These are phyloP conservation scores for Selaginella tamariscina DNA, from an alignment of 75 land plant genomes.

Conservation along the genomic window DNA sequence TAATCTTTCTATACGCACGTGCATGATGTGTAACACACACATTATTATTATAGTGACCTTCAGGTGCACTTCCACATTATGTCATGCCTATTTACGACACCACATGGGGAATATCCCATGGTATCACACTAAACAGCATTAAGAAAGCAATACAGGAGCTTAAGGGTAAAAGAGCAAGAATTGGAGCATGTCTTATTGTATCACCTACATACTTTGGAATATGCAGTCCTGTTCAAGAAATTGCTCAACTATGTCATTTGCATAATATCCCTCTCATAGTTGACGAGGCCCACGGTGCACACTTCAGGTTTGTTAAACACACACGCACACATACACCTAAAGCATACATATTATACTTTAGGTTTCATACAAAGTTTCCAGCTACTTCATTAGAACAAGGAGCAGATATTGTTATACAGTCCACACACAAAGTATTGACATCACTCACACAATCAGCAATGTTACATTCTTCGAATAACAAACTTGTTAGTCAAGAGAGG, in stretches of 20 bases:
- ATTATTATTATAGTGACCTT: too few species aligned
- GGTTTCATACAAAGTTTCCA: conserved; percentile 66
- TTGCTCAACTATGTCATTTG: conserved; percentile 48
- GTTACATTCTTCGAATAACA: conserved; percentile 60
- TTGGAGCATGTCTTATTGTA: conserved; percentile 67
- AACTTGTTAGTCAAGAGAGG: conserved; percentile 38
- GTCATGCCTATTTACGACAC: conserved; percentile 45
- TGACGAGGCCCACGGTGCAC: conserved; percentile 96
- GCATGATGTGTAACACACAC: too few species aligned
- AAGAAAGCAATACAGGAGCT: conserved; percentile 42
- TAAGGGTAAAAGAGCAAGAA: conserved; percentile 29
- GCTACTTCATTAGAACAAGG: conserved; percentile 73
- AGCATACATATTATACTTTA: too few species aligned
- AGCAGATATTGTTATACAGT: conserved; percentile 76
- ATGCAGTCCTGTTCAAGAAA: conserved; percentile 46
- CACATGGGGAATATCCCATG: conserved; percentile 62
- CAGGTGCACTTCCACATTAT: conserved; percentile 63
- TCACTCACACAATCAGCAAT: conserved; percentile 94
- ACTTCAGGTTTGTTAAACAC: too few species aligned
- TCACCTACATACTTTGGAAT: conserved; percentile 91
- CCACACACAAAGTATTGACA: conserved; percentile 80
- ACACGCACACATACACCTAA: too few species aligned
- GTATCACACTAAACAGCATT: conserved; percentile 39
- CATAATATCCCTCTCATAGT: conserved; percentile 59
- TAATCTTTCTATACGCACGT: too few species aligned